A percentile compares a stretch with the other conserved stretches of the same genome.
Conservation (phyloP, 768 basidiomycete genomes). For the Psilocybe cyanescens region DNA sequence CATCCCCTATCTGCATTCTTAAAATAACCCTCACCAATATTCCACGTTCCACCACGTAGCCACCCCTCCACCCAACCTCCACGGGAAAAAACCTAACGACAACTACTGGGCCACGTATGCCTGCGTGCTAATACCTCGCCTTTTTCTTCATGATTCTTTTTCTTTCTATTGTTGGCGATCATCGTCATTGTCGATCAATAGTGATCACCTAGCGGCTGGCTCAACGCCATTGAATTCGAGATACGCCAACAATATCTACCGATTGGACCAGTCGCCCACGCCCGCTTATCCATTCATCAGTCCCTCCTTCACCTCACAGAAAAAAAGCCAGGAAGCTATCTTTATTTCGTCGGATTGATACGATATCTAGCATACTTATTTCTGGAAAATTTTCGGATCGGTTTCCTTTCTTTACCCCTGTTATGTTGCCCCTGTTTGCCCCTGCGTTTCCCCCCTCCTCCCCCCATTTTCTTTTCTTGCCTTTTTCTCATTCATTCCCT, state of each 20-base stretch:
- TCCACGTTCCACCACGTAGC: background rate
- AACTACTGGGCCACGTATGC: slow-evolving; percentile 10
- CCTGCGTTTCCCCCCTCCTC: background rate
- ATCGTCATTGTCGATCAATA: background rate
- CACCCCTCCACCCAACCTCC: background rate
- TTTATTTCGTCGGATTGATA: too few species aligned
- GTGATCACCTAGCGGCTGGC: background rate
- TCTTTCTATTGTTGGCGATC: background rate
- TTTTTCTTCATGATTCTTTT: background rate
- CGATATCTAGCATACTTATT: background rate
- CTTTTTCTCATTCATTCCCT: too few species aligned
- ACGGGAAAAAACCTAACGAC: background rate
- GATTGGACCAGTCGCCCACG: background rate
- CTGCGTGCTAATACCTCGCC: background rate
- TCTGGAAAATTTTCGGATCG: background rate
- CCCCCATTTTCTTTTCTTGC: background rate
- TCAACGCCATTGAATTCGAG: background rate
- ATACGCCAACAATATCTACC: background rate
- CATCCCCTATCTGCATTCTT: background rate
- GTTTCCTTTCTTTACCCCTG: background rate
- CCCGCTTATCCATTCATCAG: too few species aligned
- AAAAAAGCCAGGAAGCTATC: too few species aligned
- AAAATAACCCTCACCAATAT: background rate
- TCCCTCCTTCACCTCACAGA: too few species aligned
- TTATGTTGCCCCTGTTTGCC: too few species aligned